Evolutionary conservation across 2,329 filamentous ascomycete genomes (phyloP), one percentile per base, ranked within the genome.

Genomic region (Colletotrichum navitas): DNA sequence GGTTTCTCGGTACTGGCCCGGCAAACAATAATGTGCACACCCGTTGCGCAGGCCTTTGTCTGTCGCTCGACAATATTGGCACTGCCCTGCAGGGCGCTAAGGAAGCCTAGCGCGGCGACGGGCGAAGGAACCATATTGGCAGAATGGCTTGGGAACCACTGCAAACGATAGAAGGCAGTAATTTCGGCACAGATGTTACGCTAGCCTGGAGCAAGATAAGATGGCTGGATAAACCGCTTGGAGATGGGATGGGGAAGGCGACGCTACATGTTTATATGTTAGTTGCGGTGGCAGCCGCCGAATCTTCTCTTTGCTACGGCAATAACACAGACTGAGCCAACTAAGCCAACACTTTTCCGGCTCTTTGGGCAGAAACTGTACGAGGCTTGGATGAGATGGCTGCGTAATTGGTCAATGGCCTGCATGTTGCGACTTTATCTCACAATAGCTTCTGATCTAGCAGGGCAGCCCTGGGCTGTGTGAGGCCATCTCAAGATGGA

Each of bases 1-100:
- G 75, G 63, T 5, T 72, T 55, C 74, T 84, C 83, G 34, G 54
- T 71, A 12, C 80, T 83, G 61, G 82, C 83, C 55, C 83, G 80
- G 16, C 81, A 79, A 63, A 81, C 81, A 62, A 84, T 75, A 55
- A 84, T 78, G 77, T 83, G 81, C 39, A 83, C 76, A 39, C 82
- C 81, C 56, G 78, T 74, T 54, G 78, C 77, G 75, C 82, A 84
- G 43, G 74, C 7, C 68, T 39, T 36, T 6, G 60, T 39, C 55
- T 70, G 69, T 24, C 69, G 60, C 16, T 54, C 24, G 12, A 51
- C 32, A 2, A 70, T 12, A 18, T 52, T 26, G 56, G 39, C 16
- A 26, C 21, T 29, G 49, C 55, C 60, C 54, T 66, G 66, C 32
- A 69, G 24, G 26, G 66, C 66, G 55, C 60, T 66, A 12, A 66